Base-by-base conservation (phyloP, 352 stramenopile species). In the Pythium scleroteichum region DNA sequence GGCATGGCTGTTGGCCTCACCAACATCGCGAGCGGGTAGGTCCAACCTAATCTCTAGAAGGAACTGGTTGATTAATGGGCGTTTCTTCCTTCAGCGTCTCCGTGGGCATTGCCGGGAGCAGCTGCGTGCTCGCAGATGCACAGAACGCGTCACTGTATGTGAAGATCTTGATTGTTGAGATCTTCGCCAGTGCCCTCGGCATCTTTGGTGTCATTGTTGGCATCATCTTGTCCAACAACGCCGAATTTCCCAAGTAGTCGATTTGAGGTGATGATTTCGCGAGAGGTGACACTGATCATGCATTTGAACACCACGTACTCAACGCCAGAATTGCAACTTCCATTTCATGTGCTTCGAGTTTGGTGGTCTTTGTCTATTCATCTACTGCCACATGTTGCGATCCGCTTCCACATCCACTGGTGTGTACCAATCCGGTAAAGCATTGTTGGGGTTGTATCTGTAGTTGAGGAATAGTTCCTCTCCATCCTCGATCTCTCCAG, bases 111-210 rank as follows among this genome's bases (percentile, higher is more conserved):
- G 97, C 97, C 51, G 98, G 98, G 50, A 99, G 92, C 57, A 96
- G 82, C 59, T 99, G 97, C 86, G 97, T 98, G 48, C 87, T 99
- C 40, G 97, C 95, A 16, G 98, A 99, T 88, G 98, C 97, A 39
- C 97, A 99, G 78, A 97, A 99, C 79, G 82, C 92, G 23, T 88
- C 83, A 45, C 78, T 99, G 23, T 99, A 99, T 79, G 97, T 99
- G 44, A 99, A 99, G 78, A 99, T 99, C 79, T 83, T 99, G 58
- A 98, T 99, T 79, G 93, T 99, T n/a, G 96, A 99, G 83, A 99
- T 99, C 94, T 99, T 99, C 73, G 97, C 96, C 40, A 98, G 91
- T 66, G 97, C 97, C 22, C 79, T 99, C 50, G 97, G 97, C 49
- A 99, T 99, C 67, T 99, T 99, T 65, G 97, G 97, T 46, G 95